phyloP scores from a whole-genome alignment of 2,329 filamentous ascomycete species.

The Calonectria pauciramosa region DNA sequence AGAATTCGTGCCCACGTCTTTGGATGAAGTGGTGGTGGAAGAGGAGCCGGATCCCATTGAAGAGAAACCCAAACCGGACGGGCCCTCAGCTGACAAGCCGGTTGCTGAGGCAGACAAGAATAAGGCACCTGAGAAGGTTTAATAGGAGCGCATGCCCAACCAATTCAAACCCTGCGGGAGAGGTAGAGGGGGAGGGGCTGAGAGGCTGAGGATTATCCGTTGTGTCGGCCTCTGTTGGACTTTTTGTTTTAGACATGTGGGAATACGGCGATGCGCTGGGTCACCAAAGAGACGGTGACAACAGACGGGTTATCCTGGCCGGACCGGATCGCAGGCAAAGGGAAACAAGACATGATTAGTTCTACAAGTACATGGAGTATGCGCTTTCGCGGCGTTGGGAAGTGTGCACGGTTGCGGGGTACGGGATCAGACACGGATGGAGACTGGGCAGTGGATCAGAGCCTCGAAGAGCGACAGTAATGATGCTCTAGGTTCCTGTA shows the following conservation, averaged over 20 bases:
- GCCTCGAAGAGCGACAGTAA: neutral
- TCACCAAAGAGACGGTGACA: neutral
- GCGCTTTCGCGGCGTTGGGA: constrained; percentile 10
- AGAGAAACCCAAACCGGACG: constrained; percentile 50
- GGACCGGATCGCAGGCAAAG: neutral
- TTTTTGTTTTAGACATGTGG: constrained; percentile 22
- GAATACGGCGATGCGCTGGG: neutral
- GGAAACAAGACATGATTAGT: constrained; percentile 13
- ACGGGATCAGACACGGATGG: neutral
- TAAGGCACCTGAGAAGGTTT: constrained; percentile 7
- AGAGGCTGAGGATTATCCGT: neutral
- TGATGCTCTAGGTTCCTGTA: constrained; percentile 15
- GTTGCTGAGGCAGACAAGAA: constrained; percentile 35
- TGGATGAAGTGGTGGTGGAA: constrained; percentile 65
- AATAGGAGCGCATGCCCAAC: neutral
- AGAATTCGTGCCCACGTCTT: constrained; percentile 66
- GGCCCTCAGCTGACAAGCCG: constrained; percentile 30
- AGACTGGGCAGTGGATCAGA: neutral
- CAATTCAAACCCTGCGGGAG: neutral
- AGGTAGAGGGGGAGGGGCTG: neutral
- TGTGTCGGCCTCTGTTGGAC: neutral
- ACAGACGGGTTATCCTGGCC: neutral
- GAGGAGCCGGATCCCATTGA: constrained; percentile 61
- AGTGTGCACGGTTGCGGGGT: neutral
- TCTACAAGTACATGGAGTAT: constrained; percentile 25